phyloP scores from a whole-genome alignment of 2,329 filamentous ascomycete genomes.

The Alternaria sp. region DNA sequence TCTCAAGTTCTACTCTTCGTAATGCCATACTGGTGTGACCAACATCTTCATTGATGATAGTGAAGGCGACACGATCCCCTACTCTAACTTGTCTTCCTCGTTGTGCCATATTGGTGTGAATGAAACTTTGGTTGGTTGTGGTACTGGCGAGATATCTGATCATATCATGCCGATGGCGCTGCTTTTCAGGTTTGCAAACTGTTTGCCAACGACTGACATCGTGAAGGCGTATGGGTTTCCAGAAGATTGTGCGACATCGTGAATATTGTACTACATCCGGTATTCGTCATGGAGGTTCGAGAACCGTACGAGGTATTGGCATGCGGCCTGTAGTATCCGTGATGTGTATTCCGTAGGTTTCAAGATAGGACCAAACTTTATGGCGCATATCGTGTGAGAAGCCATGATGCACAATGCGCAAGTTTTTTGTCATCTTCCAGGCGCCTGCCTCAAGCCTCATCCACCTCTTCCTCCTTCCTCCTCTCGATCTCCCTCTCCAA shows the following conservation, averaged over 20 bases:
- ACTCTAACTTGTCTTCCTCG: background rate
- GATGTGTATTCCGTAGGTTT: background rate
- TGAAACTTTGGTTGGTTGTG: background rate
- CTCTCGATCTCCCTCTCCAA: slow-evolving; percentile 69
- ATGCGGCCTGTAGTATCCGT: background rate
- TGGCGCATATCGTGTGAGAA: background rate
- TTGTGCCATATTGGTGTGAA: background rate
- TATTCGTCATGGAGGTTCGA: background rate
- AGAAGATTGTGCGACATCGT: background rate
- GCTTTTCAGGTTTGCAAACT: background rate
- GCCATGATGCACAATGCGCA: background rate
- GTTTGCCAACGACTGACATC: slow-evolving; percentile 6
- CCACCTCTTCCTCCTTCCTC: slow-evolving; percentile 36
- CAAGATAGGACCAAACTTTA: background rate
- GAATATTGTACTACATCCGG: background rate
- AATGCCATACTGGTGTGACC: background rate
- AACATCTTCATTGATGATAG: background rate
- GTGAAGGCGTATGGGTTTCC: background rate
- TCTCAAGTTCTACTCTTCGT: background rate
- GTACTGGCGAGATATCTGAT: background rate
- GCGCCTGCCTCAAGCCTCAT: background rate
- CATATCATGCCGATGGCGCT: background rate
- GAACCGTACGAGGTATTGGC: background rate
- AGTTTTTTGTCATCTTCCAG: background rate
- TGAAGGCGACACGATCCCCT: background rate